Percentiles rank a stretch among this genome's conserved stretches.
Evolutionary conservation across 1,284 basidiomycete species (phyloP).

Genomic region (Rhodotorula mucilaginosa): DNA sequence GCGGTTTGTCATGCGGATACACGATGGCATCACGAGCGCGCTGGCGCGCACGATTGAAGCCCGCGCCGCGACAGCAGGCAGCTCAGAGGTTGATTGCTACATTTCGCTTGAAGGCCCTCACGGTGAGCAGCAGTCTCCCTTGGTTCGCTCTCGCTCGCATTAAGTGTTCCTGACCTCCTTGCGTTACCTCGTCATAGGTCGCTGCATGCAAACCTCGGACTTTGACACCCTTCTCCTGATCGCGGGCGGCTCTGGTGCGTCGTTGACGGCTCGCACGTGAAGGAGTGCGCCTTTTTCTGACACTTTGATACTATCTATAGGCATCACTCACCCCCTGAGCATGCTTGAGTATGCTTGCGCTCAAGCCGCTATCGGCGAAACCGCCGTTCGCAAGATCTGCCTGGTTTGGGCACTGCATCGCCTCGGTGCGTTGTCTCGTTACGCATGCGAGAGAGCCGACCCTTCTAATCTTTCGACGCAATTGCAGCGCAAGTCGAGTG

Average conservation of each 20-base stretch:
- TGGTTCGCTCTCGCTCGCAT: background rate
- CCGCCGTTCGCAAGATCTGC: conserved; percentile 9
- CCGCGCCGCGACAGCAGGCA: background rate
- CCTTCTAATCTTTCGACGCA: background rate
- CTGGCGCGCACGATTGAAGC: conserved; percentile 19
- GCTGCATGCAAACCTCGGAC: background rate
- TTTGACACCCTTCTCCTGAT: conserved; percentile 31
- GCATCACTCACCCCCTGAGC: conserved; percentile 23
- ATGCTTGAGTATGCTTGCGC: conserved; percentile 16
- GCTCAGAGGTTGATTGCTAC: background rate
- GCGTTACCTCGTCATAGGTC: background rate
- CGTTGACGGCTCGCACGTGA: background rate
- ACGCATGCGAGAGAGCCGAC: no score
- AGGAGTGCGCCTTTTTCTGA: background rate
- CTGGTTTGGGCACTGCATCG: conserved; percentile 33
- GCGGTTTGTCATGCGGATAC: conserved; percentile 32
- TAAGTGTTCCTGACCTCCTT: background rate
- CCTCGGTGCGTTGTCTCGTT: background rate
- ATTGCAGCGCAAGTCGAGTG: conserved; percentile 26
- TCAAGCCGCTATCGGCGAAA: background rate
- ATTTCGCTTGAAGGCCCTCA: conserved; percentile 33
- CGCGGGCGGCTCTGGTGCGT: conserved; percentile 33
- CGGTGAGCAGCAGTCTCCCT: background rate
- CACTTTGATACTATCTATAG: background rate
- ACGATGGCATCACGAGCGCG: conserved; percentile 26